phyloP scores from a whole-genome alignment of 2,329 filamentous ascomycete species.

The Celoporthe dispersa region DNA sequence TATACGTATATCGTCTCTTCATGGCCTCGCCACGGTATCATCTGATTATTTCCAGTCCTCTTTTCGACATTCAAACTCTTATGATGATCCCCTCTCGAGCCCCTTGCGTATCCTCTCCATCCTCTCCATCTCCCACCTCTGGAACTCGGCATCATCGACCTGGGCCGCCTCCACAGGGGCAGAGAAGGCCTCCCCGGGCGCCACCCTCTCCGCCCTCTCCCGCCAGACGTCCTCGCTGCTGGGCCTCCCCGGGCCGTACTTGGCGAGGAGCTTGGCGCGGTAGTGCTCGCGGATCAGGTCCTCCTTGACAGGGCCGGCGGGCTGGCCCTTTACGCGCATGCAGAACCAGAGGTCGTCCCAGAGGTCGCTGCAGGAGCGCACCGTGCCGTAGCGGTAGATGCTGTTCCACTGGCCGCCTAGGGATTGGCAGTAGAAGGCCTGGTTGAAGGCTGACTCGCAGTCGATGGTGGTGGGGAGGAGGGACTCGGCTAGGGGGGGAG shows the following conservation, averaged over 20 bases:
- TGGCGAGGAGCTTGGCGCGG: conserved; percentile 65
- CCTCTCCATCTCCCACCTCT: conserved; percentile 42
- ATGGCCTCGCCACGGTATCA: background rate
- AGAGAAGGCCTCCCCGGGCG: conserved; percentile 51
- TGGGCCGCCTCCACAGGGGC: conserved; percentile 44
- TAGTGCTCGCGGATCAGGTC: conserved; percentile 70
- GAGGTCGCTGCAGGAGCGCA: conserved; percentile 79
- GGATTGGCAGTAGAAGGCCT: conserved; percentile 91
- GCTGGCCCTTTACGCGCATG: conserved; percentile 77
- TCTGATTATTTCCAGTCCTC: background rate
- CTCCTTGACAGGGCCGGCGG: conserved; percentile 59
- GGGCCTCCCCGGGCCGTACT: conserved; percentile 64
- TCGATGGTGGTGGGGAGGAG: conserved; percentile 83
- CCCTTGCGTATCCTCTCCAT: conserved; percentile 42
- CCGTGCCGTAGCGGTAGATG: conserved; percentile 82
- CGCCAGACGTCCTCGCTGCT: conserved; percentile 94
- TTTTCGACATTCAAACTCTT: background rate
- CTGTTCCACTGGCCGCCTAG: conserved; percentile 90
- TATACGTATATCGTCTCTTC: background rate
- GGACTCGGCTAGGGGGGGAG: conserved; percentile 63
- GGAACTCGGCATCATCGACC: conserved; percentile 50
- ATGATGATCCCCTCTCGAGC: conserved; percentile 32
- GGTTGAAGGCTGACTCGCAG: conserved; percentile 88
- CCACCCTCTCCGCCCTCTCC: conserved; percentile 66
- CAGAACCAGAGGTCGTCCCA: conserved; percentile 98